phyloP scores from a whole-genome alignment of 225 moss, liverwort and hornwort genomes.

The Anthoceros angustus region DNA sequence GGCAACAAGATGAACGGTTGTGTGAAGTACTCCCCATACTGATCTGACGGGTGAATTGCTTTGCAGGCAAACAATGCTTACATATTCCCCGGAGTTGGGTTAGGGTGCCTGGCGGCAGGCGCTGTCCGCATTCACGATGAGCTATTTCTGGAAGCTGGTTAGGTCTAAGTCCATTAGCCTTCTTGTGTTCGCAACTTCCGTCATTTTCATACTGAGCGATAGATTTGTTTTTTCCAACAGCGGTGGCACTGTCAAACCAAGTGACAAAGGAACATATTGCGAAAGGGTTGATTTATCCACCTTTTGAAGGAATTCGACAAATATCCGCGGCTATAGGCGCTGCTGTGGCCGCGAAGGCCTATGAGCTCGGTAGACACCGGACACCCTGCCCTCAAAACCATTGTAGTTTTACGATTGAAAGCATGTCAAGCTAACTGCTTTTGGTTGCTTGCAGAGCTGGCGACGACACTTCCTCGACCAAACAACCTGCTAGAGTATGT shows the following conservation, averaged over 20 bases:
- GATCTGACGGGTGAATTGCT: background rate
- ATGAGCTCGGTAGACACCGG: conserved; percentile 32
- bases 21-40: background rate
- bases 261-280: conserved; percentile 61
- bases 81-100: conserved; percentile 43
- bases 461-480: conserved; percentile 26
- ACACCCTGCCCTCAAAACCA: background rate
- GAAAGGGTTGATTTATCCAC: conserved; percentile 51
- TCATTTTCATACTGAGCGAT: background rate
- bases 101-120: conserved; percentile 36
- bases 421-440: background rate
- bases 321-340: conserved; percentile 57
- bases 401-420: background rate
- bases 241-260: conserved; percentile 40
- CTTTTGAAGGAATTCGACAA: conserved; percentile 47
- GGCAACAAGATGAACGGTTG: background rate
- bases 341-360: conserved; percentile 51
- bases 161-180: background rate
- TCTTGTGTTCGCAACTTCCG: background rate
- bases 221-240: conserved; percentile 20
- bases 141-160: conserved; percentile 46
- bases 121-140: conserved; percentile 33
- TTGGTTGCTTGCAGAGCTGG: conserved; percentile 24
- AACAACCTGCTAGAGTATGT: conserved; percentile 19
- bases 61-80: conserved; percentile 52